These are phyloP conservation scores for Phytophthora uliginosa DNA, from an alignment of 352 stramenopile genomes.

Conservation along the genomic window DNA sequence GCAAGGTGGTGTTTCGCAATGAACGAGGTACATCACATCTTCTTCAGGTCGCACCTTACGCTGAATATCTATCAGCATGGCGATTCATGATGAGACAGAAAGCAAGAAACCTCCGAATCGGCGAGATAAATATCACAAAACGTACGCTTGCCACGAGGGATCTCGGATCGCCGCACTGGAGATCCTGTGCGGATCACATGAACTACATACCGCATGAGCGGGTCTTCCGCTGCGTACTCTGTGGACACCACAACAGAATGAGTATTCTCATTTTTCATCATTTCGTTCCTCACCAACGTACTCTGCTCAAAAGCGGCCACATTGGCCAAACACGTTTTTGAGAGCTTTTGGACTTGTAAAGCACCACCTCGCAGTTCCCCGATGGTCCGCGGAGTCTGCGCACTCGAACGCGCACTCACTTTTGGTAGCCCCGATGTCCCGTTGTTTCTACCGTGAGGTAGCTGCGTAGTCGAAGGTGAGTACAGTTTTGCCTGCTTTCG, in stretches of 20 bases:
- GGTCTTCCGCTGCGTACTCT: conserved; percentile 63
- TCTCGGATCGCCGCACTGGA: conserved; percentile 41
- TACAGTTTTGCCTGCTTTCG: conserved; percentile 29
- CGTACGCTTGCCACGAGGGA: conserved; percentile 48
- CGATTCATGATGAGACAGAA: background rate
- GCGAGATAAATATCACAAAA: background rate
- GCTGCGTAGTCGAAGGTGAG: conserved; percentile 5
- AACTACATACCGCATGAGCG: conserved; percentile 56
- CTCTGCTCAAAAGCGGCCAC: conserved; percentile 31
- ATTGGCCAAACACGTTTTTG: background rate
- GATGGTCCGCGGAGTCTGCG: background rate
- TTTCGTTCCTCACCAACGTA: conserved; percentile 2
- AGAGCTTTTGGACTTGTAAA: background rate
- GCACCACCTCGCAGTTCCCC: background rate
- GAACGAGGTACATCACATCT: conserved; percentile 67
- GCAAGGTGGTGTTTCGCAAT: conserved; percentile 53
- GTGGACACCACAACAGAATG: background rate
- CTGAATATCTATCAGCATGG: conserved; percentile 18
- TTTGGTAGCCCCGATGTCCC: background rate
- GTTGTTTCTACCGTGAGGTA: background rate
- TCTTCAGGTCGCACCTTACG: conserved; percentile 47
- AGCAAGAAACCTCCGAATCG: background rate
- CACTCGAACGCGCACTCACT: background rate
- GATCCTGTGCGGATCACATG: conserved; percentile 46
- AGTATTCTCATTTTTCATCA: background rate